Conservation (phyloP, 305 asterid species). For the Fraxinus dipetala region DNA sequence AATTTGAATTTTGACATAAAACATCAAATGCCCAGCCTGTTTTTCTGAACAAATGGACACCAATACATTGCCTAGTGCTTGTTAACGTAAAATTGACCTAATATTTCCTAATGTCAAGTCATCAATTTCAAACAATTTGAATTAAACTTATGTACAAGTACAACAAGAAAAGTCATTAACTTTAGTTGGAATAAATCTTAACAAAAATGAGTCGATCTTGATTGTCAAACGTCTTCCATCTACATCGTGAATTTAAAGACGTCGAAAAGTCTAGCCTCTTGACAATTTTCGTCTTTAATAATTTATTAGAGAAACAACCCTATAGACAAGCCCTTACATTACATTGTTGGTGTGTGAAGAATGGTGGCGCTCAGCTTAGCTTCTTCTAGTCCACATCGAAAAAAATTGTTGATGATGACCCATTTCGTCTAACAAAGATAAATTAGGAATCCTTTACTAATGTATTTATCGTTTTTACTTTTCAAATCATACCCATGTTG, state of each 20-base stretch:
- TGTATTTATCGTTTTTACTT: too few species aligned
- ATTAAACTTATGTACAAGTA: not conserved
- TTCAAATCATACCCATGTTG: not conserved
- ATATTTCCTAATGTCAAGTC: not conserved
- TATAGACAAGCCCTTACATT: not conserved
- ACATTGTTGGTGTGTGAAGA: not conserved
- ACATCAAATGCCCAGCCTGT: not conserved
- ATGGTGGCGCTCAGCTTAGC: not conserved
- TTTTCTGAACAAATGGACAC: not conserved
- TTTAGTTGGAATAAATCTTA: not conserved
- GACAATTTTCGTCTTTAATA: not conserved
- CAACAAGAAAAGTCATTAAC: not conserved
- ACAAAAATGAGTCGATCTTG: not conserved
- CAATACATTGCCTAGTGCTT: not conserved
- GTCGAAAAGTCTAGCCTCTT: too few species aligned
- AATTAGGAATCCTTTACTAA: not conserved
- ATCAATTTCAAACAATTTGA: not conserved
- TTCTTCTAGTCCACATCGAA: not conserved
- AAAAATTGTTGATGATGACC: not conserved
- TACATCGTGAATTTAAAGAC: too few species aligned
- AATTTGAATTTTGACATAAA: not conserved
- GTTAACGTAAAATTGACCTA: not conserved
- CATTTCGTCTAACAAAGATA: not conserved
- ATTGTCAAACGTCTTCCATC: too few species aligned
- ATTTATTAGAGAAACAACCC: not conserved